These are phyloP conservation scores for Ensete glaucum DNA, from an alignment of 176 grass and related monocot species.

Conservation along the genomic window DNA sequence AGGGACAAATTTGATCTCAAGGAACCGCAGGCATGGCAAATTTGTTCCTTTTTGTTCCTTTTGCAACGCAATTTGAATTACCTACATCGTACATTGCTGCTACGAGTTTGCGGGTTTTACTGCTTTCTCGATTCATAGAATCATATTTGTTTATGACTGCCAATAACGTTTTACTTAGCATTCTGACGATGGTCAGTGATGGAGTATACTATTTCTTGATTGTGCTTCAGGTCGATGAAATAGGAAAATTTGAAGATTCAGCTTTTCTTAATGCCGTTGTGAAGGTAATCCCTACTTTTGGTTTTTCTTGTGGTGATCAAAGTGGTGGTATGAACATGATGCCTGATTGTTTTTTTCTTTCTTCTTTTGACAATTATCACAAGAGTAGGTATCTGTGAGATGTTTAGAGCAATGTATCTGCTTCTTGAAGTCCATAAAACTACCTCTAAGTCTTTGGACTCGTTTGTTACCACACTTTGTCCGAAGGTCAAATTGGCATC, in stretches of 20 bases:
- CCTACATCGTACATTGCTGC: not conserved
- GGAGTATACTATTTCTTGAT: constrained; percentile 18
- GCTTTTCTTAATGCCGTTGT: constrained; percentile 89
- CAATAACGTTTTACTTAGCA: not conserved
- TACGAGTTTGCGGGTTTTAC: not conserved
- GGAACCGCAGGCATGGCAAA: constrained; percentile 38
- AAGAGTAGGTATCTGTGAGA: not conserved
- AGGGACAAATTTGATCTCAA: constrained; percentile 44
- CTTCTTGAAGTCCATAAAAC: not conserved
- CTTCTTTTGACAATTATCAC: not conserved
- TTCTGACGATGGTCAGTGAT: not conserved
- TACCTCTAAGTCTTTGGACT: not conserved
- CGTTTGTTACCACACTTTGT: not conserved
- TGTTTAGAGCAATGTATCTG: not conserved
- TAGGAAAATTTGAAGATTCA: constrained; percentile 53
- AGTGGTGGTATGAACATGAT: not conserved
- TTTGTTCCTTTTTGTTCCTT: not conserved
- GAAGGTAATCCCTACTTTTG: constrained; percentile 42
- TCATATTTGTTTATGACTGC: not conserved
- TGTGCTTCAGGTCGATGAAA: constrained; percentile 45
- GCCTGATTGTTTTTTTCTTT: not conserved
- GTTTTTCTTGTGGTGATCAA: constrained; percentile 2
- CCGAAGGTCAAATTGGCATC: not conserved
- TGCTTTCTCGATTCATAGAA: no score
- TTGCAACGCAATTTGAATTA: not conserved